phyloP scores from a whole-genome alignment of 306 rosid genomes.

The Corylus americana region DNA sequence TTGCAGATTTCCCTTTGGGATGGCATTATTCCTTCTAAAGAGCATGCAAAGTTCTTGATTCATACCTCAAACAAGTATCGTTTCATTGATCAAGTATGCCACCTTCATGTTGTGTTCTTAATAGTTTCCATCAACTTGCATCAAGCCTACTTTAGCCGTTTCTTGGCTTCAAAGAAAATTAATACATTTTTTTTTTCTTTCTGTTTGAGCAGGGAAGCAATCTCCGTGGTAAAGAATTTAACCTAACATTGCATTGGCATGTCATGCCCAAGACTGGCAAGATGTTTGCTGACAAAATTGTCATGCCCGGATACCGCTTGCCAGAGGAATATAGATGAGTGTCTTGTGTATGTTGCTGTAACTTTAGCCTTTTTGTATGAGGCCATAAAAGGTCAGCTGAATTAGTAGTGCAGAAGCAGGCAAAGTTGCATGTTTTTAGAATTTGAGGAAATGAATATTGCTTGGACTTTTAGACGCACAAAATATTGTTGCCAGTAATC shows the following conservation, averaged over 20 bases:
- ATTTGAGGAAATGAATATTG: slow-evolving; percentile 17
- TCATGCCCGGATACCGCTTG: slow-evolving; percentile 74
- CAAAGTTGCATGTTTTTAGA: slow-evolving; percentile 25
- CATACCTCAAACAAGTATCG: slow-evolving; percentile 88
- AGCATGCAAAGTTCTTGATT: slow-evolving; percentile 72
- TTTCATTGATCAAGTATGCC: slow-evolving; percentile 66
- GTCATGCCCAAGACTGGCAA: slow-evolving; percentile 98
- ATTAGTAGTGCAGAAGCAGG: slow-evolving; percentile 32
- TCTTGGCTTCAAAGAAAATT: background rate
- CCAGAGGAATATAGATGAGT: slow-evolving; percentile 77
- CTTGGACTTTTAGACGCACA: slow-evolving; percentile 23
- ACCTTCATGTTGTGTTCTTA: background rate
- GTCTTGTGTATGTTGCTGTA: slow-evolving; percentile 37
- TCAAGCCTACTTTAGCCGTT: slow-evolving; percentile 17
- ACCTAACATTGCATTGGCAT: slow-evolving; percentile 97
- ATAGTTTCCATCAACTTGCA: background rate
- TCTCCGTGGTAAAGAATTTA: slow-evolving; percentile 79
- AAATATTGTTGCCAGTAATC: slow-evolving; percentile 16
- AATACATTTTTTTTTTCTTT: background rate
- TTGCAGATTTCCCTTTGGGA: slow-evolving; percentile 93
- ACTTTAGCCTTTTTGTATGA: slow-evolving; percentile 30
- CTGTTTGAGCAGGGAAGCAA: slow-evolving; percentile 68
- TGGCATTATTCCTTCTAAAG: slow-evolving; percentile 83
- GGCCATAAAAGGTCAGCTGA: slow-evolving; percentile 23
- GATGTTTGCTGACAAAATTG: slow-evolving; percentile 76